phyloP scores from a whole-genome alignment of 176 grass and related monocot genomes.

The Rhynchospora breviuscula region DNA sequence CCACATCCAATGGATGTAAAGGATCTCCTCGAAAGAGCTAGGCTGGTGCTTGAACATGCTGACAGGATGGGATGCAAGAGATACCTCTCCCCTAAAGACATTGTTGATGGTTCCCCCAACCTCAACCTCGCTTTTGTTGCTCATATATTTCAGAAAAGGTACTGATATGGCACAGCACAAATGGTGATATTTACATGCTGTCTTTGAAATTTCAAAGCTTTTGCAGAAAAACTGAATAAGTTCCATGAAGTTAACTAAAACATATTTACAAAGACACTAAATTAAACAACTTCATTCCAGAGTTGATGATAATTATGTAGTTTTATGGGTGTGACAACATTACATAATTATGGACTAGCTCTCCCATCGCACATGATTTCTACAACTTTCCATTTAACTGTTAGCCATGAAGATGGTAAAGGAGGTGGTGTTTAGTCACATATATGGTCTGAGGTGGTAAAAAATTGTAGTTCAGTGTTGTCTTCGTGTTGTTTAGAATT shows the following conservation, averaged over 20 bases:
- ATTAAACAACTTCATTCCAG: background rate
- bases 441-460: no score
- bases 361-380: background rate
- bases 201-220: background rate
- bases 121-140: slow-evolving; percentile 98
- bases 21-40: slow-evolving; percentile 82
- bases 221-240: background rate
- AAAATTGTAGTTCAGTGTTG: no score
- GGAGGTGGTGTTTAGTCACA: no score
- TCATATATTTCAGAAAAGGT: slow-evolving; percentile 99
- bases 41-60: slow-evolving; percentile 88
- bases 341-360: background rate
- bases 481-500: no score
- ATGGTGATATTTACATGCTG: background rate
- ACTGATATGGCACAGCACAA: background rate
- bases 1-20: slow-evolving; percentile 65
- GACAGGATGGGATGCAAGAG: slow-evolving; percentile 99
- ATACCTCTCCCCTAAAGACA: slow-evolving; percentile 92
- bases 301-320: background rate
- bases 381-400: no score
- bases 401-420: no score
- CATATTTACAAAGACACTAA: background rate
- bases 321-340: background rate
- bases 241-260: background rate
- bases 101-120: slow-evolving; percentile 92